A percentile compares a stretch with the other conserved stretches of the same genome.
phyloP scores from a whole-genome alignment of 1,284 basidiomycete genomes.

The Phylloboletellus chloephorus region DNA sequence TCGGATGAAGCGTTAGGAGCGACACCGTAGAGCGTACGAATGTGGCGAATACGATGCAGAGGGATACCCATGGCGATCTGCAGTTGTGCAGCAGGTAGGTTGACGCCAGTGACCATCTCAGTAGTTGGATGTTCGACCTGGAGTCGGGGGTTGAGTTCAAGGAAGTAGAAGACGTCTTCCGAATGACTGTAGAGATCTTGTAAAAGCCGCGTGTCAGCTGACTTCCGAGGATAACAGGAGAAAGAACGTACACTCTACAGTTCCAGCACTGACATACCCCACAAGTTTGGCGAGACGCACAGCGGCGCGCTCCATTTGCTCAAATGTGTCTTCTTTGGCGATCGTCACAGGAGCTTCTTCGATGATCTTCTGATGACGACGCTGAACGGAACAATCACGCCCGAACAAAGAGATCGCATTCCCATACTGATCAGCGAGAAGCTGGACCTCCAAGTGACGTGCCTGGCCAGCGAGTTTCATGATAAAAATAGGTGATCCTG shows the following conservation, averaged over 20 bases:
- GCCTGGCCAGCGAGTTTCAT: conserved; percentile 99
- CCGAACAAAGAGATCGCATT: conserved; percentile 99
- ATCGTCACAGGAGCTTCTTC: conserved; percentile 99
- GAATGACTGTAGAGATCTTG: conserved; percentile 92
- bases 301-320: conserved; percentile 97
- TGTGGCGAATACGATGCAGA: conserved; percentile 92
- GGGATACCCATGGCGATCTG: conserved; percentile 99
- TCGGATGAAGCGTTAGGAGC: conserved; percentile 82
- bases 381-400: conserved; percentile 98
- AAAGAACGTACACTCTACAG: conserved; percentile 80
- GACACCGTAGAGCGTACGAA: conserved; percentile 94
- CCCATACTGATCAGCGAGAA: conserved; percentile 98
- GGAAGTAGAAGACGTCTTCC: conserved; percentile 94
- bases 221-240: background rate
- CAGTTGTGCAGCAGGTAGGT: conserved; percentile 95
- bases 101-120: conserved; percentile 99
- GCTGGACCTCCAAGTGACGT: conserved; percentile 96
- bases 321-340: conserved; percentile 85
- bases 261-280: conserved; percentile 98
- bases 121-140: conserved; percentile 99
- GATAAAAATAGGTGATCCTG: conserved; percentile 98
- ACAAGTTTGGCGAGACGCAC: conserved; percentile 97
- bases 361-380: conserved; percentile 99
- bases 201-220: conserved; percentile 10
- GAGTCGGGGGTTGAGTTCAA: conserved; percentile 98